Base-by-base conservation (phyloP, 805 yeast species). In the Torulaspora franciscae region DNA sequence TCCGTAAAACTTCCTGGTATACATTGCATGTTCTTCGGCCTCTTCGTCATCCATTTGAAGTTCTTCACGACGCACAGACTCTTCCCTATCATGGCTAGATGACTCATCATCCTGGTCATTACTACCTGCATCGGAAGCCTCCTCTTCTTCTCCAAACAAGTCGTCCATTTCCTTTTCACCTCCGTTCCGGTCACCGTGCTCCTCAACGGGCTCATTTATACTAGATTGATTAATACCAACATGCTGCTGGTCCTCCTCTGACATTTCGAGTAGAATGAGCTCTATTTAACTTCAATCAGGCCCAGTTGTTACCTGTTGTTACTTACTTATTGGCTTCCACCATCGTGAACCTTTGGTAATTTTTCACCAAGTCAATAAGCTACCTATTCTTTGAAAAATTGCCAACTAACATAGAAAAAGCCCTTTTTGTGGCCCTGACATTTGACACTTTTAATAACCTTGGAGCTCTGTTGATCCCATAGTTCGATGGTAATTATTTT, bases 101-200 rank as follows among this genome's bases (percentile, higher is more conserved):
- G 29, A 30, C 3, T 58, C 61, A 4, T 58, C 61, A 6, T 42
- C 51, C 13, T 39, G 47, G 7, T 37, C 53, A 13, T 55, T 55
- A 4, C 58, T 62, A 10, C 61, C 61, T 7, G 10, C 24, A 15
- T 24, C 42, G 14, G 41, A 37, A 6, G 22, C 34, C 28, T 37
- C 19, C 35, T 32, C 62, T 10, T 61, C 69, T 19, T 66, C 71
- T 9, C 72, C 72, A 51, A 72, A 72, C 56, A 75, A 56, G 49
- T 74, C 72, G 49, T 65, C 71, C 53, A 68, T 55, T 27, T 62
- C 71, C n/a, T 64, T 74, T 3, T 61, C 70, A 14, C 58, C 67
- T 28, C 45, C 42, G 39, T 19, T 34, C 22, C 29, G 37, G 17
- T 46, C 36, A 19, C 24, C 27, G 10, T 28, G 28, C 19, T 40